Evolutionary conservation across 257 asterid species (phyloP).

Genomic region (Ilex aquifolium): DNA sequence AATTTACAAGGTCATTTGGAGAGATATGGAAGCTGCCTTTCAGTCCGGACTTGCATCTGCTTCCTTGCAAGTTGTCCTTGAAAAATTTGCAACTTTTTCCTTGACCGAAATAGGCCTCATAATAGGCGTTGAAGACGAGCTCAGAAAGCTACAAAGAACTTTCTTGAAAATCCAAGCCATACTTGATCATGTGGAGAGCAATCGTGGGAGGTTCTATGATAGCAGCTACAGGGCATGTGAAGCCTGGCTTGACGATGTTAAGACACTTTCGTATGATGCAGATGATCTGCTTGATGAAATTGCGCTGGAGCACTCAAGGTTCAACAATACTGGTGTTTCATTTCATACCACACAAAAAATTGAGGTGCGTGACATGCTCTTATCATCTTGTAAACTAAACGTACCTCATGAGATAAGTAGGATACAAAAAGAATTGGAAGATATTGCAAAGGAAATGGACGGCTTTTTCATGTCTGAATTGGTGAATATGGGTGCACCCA

Average conservation of each 20-base stretch:
- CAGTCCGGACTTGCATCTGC: neutral
- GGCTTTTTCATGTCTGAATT: slow-evolving; percentile 20
- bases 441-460: slow-evolving; percentile 28
- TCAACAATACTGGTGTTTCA: neutral
- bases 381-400: slow-evolving; percentile 19
- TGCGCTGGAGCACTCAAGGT: slow-evolving; percentile 10
- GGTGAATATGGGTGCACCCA: slow-evolving; percentile 1
- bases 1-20: no score
- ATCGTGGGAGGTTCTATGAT: slow-evolving; percentile 5
- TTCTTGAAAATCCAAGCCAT: slow-evolving; percentile 21
- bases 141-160: slow-evolving; percentile 28
- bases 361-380: slow-evolving; percentile 16
- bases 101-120: slow-evolving; percentile 16
- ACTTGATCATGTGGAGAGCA: slow-evolving; percentile 20
- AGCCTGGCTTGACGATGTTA: slow-evolving; percentile 26
- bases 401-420: slow-evolving; percentile 20
- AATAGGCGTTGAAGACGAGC: slow-evolving; percentile 16
- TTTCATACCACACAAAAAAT: neutral
- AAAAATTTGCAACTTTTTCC: slow-evolving; percentile 17
- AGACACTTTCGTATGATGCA: slow-evolving; percentile 17
- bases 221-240: slow-evolving; percentile 27
- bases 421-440: slow-evolving; percentile 18
- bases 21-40: no score
- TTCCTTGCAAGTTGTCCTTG: slow-evolving; percentile 10
- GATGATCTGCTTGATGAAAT: slow-evolving; percentile 31